A percentile compares a stretch with the other conserved stretches of the same genome.
Conservation (phyloP, 2,329 filamentous ascomycete species). For the Colletotrichum sp. region DNA sequence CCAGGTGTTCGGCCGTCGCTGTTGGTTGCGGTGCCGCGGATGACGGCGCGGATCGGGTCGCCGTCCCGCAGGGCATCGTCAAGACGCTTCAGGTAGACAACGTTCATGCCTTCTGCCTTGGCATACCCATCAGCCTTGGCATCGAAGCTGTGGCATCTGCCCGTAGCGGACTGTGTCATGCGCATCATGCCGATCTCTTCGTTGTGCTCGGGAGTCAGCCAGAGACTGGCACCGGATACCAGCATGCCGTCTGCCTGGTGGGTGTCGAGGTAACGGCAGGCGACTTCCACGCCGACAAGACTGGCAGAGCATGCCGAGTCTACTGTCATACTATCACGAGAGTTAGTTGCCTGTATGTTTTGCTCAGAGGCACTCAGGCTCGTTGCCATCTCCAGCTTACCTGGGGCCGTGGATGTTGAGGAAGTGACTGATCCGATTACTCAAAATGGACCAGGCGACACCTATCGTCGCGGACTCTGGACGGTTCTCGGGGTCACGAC, state of each 20-base stretch:
- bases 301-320: slow-evolving; percentile 66
- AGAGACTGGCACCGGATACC: slow-evolving; percentile 11
- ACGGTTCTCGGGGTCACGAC: background rate
- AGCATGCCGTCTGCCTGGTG: slow-evolving; percentile 11
- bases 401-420: slow-evolving; percentile 34
- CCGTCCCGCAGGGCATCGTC: slow-evolving; percentile 45
- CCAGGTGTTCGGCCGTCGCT: slow-evolving; percentile 37
- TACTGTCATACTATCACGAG: slow-evolving; percentile 50
- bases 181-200: background rate
- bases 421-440: slow-evolving; percentile 29
- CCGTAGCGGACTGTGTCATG: background rate
- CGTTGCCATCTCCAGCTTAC: background rate
- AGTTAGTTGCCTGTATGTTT: background rate
- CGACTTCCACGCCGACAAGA: slow-evolving; percentile 59
- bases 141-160: slow-evolving; percentile 20
- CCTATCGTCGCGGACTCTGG: background rate
- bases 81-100: slow-evolving; percentile 47
- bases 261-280: slow-evolving; percentile 31
- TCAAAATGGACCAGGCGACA: background rate
- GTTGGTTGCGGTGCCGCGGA: slow-evolving; percentile 22
- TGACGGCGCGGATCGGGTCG: slow-evolving; percentile 34
- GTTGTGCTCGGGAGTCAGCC: slow-evolving; percentile 20
- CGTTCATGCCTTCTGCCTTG: slow-evolving; percentile 47
- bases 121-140: slow-evolving; percentile 47
- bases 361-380: background rate